Conservation (phyloP, 2,329 filamentous ascomycete species). For the Pochonia chlamydosporia region DNA sequence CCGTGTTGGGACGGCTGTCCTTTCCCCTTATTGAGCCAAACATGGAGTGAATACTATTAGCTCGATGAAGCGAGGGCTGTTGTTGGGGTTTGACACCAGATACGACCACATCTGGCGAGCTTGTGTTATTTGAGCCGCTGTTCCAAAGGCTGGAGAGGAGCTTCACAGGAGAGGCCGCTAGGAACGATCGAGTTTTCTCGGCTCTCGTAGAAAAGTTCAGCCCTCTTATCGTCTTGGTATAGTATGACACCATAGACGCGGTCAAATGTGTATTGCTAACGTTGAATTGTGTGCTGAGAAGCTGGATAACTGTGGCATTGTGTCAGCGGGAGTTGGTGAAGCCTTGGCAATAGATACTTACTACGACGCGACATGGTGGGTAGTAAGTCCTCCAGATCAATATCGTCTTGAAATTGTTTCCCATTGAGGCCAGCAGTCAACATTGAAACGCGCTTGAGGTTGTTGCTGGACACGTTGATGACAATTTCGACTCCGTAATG, state of each 20-base stretch:
- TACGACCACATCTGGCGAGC: slow-evolving; percentile 17
- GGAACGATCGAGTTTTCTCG: slow-evolving; percentile 62
- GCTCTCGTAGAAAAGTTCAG: slow-evolving; percentile 54
- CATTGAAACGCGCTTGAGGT: slow-evolving; percentile 44
- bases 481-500: slow-evolving; percentile 68
- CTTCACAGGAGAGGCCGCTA: slow-evolving; percentile 84
- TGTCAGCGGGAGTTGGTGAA: neutral
- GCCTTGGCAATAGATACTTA: slow-evolving; percentile 34
- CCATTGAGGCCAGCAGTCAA: slow-evolving; percentile 60
- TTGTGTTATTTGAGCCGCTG: slow-evolving; percentile 45
- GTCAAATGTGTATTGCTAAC: slow-evolving; percentile 59
- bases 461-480: slow-evolving; percentile 53
- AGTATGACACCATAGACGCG: slow-evolving; percentile 66
- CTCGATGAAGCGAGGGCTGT: slow-evolving; percentile 33
- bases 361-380: slow-evolving; percentile 68
- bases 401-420: slow-evolving; percentile 65
- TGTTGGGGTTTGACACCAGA: slow-evolving; percentile 33
- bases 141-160: slow-evolving; percentile 78
- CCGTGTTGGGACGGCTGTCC: slow-evolving; percentile 27
- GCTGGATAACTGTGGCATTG: slow-evolving; percentile 57
- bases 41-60: slow-evolving; percentile 47
- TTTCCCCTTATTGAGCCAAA: slow-evolving; percentile 48
- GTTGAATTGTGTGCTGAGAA: slow-evolving; percentile 65
- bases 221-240: slow-evolving; percentile 69
- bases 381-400: slow-evolving; percentile 67